A percentile compares a stretch with the other conserved stretches of the same genome.
Evolutionary conservation across 2,329 filamentous ascomycete species (phyloP).

Genomic region (Fusarium algeriense): DNA sequence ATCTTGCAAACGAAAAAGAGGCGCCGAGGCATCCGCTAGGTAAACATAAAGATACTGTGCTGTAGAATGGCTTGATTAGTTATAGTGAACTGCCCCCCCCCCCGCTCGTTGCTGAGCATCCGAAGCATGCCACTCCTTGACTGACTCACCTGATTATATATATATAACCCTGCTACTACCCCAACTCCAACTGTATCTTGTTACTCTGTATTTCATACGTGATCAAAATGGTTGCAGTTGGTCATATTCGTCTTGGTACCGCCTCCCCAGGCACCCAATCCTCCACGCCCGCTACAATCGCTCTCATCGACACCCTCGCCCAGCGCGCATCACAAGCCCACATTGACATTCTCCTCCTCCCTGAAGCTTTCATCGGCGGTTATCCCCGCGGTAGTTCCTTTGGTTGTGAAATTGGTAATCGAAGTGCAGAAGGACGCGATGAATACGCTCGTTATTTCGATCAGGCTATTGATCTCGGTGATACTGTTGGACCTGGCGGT

Average conservation of each 20-base stretch:
- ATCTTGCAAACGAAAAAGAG: slow-evolving; percentile 18
- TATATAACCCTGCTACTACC: not conserved
- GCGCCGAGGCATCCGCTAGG: slow-evolving; percentile 11
- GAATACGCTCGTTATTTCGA: slow-evolving; percentile 87
- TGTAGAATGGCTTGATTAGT: slow-evolving; percentile 1
- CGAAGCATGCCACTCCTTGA: slow-evolving; percentile 6
- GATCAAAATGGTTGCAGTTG: slow-evolving; percentile 30
- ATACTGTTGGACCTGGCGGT: slow-evolving; percentile 69
- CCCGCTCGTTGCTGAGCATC: slow-evolving; percentile 28
- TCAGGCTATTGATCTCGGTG: slow-evolving; percentile 83
- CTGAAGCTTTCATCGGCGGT: slow-evolving; percentile 91
- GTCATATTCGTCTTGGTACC: slow-evolving; percentile 65
- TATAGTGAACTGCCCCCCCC: slow-evolving; percentile 11
- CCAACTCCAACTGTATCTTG: not conserved
- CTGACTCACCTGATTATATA: slow-evolving; percentile 4
- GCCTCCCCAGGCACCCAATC: slow-evolving; percentile 66
- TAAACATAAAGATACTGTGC: not conserved
- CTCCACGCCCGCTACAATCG: slow-evolving; percentile 71
- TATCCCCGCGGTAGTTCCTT: slow-evolving; percentile 88
- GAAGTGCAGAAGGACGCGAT: slow-evolving; percentile 77
- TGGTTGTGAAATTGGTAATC: slow-evolving; percentile 78
- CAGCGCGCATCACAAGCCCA: slow-evolving; percentile 67
- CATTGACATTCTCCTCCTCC: slow-evolving; percentile 83
- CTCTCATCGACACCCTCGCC: slow-evolving; percentile 73
- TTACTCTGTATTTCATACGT: not conserved